These are phyloP conservation scores for Saccharomycopsis schoenii DNA, from an alignment of 805 yeast genomes.

Conservation along the genomic window DNA sequence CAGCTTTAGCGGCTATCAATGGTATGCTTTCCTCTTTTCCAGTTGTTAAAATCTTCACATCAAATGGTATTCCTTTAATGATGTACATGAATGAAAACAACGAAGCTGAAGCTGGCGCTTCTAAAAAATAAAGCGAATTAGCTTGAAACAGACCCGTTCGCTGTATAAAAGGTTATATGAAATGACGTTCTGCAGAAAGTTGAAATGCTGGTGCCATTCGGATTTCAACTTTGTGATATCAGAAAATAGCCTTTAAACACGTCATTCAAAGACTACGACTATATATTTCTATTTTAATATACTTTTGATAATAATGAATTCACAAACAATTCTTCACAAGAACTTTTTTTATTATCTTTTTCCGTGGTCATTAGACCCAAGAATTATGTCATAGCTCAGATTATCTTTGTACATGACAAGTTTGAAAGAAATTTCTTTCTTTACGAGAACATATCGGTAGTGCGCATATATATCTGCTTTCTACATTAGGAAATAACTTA, in stretches of 20 bases:
- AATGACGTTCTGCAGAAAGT: background rate
- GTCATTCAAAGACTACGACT: background rate
- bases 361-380: too few species aligned
- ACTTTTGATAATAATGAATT: background rate
- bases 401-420: too few species aligned
- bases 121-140: background rate
- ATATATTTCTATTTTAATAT: background rate
- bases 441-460: too few species aligned
- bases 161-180: background rate
- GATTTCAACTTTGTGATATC: background rate
- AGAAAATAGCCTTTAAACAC: background rate
- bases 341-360: too few species aligned
- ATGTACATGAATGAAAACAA: constrained; percentile 27
- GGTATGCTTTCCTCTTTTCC: constrained; percentile 53
- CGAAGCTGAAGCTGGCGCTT: background rate
- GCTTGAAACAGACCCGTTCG: too few species aligned
- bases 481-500: background rate
- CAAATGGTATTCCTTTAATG: constrained; percentile 51
- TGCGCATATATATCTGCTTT: too few species aligned
- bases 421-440: too few species aligned
- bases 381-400: too few species aligned
- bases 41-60: constrained; percentile 44
- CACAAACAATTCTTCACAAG: too few species aligned
- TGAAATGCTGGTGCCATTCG: background rate
- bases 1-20: constrained; percentile 49